Percentiles rank a stretch among this genome's conserved stretches.
These are phyloP conservation scores for Coffea canephora DNA, from an alignment of 257 asterid genomes.

Conservation along the genomic window DNA sequence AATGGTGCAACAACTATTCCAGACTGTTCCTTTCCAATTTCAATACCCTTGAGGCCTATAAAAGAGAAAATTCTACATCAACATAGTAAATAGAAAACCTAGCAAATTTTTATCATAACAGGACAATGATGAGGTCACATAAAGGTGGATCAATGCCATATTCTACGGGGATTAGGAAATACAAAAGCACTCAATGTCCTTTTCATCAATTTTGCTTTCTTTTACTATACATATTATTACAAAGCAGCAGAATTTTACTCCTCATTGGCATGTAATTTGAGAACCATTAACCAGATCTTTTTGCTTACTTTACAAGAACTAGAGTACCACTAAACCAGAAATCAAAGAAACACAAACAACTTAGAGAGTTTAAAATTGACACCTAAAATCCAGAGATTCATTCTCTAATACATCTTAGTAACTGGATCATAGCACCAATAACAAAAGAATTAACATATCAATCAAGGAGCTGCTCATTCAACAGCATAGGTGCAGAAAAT, in stretches of 20 bases:
- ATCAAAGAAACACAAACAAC: too few relatives aligned
- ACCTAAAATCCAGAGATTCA: not conserved
- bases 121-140: not conserved
- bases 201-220: not conserved
- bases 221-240: not conserved
- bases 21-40: constrained; percentile 88
- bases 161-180: not conserved
- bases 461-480: not conserved
- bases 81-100: constrained; percentile 4
- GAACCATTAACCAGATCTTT: not conserved
- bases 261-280: not conserved
- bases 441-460: not conserved
- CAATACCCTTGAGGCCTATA: constrained; percentile 91
- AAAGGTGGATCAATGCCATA: not conserved
- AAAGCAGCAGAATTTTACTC: not conserved
- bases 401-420: not conserved
- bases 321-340: not conserved
- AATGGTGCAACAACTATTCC: constrained; percentile 74
- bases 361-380: too few relatives aligned
- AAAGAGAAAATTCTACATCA: constrained; percentile 21
- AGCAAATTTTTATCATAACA: not conserved
- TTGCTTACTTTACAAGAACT: too few relatives aligned
- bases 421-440: not conserved
- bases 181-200: not conserved
- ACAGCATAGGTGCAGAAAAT: not conserved